Evolutionary conservation across 257 asterid species (phyloP), one percentile per base, ranked within the genome.

Genomic region (Ballota nigra): DNA sequence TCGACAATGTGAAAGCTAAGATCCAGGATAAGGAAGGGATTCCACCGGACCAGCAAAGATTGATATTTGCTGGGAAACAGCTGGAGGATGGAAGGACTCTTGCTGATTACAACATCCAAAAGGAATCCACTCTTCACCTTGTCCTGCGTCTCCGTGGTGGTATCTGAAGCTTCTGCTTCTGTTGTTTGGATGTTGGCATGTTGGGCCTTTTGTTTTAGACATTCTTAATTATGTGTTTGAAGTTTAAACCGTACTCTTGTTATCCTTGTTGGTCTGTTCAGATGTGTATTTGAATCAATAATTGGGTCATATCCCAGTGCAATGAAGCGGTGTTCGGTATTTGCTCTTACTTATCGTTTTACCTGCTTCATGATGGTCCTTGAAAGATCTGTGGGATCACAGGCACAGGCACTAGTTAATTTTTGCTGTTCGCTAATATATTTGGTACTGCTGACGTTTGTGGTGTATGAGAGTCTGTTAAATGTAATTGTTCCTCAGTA

Each of bases 61-160:
- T 85, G 73, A 85, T 83, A 51, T 85, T 85, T 5, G 90, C 90
- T 8, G 90, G 88, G 0, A 86, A 86, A 64, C 88, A 86, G 67
- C 65, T 86, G 28, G 88, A 83, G 38, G 88, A 85, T 79, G 90
- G 90, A 3, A 52, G 90, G 57, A 83, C 87, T 8, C 67, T 85
- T 5, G 90, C 90, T 0, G 90, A 85, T 55, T 85, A 81, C 47
- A 85, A 85, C 62, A 85, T 83, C 63, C 91, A 86, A 78, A 83
- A 83, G 78, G 88, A 86, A 71, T 86, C 92, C 1, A 86, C 92
- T 47, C 92, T 86, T 3, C 92, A 86, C 75, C 86, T 86, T 45
- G 89, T 86, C 68, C 89, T 86, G 49, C 89, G 89, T 52, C 87
- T 86, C 51, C 87, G 92, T 70, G 92, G 92, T 78, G 89, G 87